Evolutionary conservation across 768 basidiomycete genomes (phyloP).

Genomic region (Sporobolomyces roseus): DNA sequence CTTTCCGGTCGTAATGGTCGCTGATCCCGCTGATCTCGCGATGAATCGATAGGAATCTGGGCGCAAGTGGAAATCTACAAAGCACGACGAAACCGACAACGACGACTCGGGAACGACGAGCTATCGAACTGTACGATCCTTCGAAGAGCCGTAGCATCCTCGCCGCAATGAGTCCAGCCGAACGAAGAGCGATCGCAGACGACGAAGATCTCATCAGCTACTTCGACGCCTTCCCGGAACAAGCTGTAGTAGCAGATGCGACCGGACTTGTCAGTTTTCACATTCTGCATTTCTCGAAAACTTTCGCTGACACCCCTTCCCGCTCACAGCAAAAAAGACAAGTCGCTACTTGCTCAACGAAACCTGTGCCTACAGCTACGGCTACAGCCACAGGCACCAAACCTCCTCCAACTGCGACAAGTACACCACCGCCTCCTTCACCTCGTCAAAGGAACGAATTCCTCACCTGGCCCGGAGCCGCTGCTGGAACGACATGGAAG

Average conservation of each 20-base stretch:
- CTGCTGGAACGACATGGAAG: slow-evolving; percentile 13
- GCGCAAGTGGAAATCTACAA: slow-evolving; percentile 16
- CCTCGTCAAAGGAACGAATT: slow-evolving; percentile 6
- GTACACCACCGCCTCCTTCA: background rate
- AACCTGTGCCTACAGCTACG: background rate
- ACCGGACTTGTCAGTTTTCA: no score
- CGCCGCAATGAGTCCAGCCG: background rate
- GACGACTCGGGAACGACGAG: background rate
- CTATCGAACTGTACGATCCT: no score
- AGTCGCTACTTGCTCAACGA: slow-evolving; percentile 6
- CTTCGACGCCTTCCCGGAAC: slow-evolving; percentile 31
- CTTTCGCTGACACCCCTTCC: background rate
- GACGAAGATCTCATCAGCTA: slow-evolving; percentile 30
- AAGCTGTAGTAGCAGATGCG: no score
- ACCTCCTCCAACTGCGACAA: background rate
- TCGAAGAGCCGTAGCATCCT: no score
- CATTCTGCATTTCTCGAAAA: background rate
- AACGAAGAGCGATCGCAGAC: background rate
- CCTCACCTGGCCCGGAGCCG: slow-evolving; percentile 26
- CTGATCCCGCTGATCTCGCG: background rate
- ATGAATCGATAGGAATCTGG: background rate
- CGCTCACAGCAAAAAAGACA: slow-evolving; percentile 11
- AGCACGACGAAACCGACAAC: slow-evolving; percentile 3
- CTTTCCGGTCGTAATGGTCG: no score
- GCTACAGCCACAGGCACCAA: background rate